Evolutionary conservation across 1,139 yeast genomes (phyloP).

Genomic region (Yamadazyma kanchanaburiensis): DNA sequence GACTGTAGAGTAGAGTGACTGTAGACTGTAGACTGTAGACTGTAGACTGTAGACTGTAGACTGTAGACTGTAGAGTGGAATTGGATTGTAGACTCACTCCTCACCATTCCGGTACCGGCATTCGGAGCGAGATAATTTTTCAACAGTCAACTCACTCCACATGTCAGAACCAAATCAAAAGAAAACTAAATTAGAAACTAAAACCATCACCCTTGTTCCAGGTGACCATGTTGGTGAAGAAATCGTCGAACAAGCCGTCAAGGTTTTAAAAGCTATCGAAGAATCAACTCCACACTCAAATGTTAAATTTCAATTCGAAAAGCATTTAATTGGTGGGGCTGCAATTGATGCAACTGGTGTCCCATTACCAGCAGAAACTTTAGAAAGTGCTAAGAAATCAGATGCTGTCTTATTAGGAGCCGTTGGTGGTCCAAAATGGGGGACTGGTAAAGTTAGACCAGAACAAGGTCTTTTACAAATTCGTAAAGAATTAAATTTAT

Average conservation of each 20-base stretch:
- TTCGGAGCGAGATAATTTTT: too few species aligned
- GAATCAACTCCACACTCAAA: slow-evolving; percentile 51
- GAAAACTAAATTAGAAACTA: slow-evolving; percentile 24
- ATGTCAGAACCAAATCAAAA: slow-evolving; percentile 15
- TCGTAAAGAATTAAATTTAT: slow-evolving; percentile 88
- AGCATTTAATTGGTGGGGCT: slow-evolving; percentile 95
- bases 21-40: too few species aligned
- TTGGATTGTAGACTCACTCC: too few species aligned
- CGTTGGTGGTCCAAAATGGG: slow-evolving; percentile 99
- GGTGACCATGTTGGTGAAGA: slow-evolving; percentile 98
- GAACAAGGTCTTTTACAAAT: slow-evolving; percentile 94
- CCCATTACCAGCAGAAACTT: slow-evolving; percentile 86
- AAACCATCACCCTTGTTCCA: slow-evolving; percentile 81
- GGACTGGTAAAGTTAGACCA: slow-evolving; percentile 90
- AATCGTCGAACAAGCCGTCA: slow-evolving; percentile 84
- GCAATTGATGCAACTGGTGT: slow-evolving; percentile 95
- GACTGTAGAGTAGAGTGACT: too few species aligned
- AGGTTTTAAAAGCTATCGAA: slow-evolving; percentile 78
- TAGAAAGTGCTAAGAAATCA: slow-evolving; percentile 80
- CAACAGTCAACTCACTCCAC: too few species aligned
- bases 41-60: too few species aligned
- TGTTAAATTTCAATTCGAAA: slow-evolving; percentile 68
- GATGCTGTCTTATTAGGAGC: slow-evolving; percentile 96
- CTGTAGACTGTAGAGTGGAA: too few species aligned
- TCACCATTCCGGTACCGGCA: too few species aligned